Evolutionary conservation across 208 protist genomes (phyloP), one percentile per base, ranked within the genome.

Genomic region (Trypanosoma cruzi): DNA sequence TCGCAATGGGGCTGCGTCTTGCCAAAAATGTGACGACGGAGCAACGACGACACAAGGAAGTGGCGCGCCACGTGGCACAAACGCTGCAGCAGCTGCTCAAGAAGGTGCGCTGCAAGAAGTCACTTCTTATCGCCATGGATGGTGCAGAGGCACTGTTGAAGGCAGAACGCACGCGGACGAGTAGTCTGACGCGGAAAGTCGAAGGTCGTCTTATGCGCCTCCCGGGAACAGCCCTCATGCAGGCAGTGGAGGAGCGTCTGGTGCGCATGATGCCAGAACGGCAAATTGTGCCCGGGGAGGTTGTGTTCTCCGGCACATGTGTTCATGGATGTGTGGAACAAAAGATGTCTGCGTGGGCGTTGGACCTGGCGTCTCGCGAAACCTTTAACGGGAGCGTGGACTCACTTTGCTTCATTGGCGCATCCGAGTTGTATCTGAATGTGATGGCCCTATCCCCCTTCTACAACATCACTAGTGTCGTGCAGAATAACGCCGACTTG

Each of bases 301-400:
- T 95, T n/a, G 77, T 94, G 14, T 66, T 95, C 46, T 75, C 81
- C 24, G 89, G 92, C 13, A 82, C 81, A 13, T 71, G 78, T 50
- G 86, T 92, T 16, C 72, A 75, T 29, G 92, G 92, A 8, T 71
- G 73, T 46, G 82, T 85, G 57, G 92, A 97, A 72, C 77, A 87
- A 59, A 97, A 97, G 71, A 84, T 95, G 60, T 69, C 84, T 31
- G 79, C 88, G 22, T 97, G 92, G 89, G 88, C 88, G 26, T 70
- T 95, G 14, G 92, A 97, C 68, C 59, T 97, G n/a, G 86, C 92
- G 13, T 84, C 75, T 67, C 75, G 85, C 14, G 80, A 85, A n/a
- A 74, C 66, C 13, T 84, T 81, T 40, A 75, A 84, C 63, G 73
- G 76, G 20, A 84, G 84, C 65, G 60, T 53, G 0, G 77, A 89